phyloP scores from a whole-genome alignment of 495 filamentous ascomycete species.

The Lepidopterella palustris region DNA sequence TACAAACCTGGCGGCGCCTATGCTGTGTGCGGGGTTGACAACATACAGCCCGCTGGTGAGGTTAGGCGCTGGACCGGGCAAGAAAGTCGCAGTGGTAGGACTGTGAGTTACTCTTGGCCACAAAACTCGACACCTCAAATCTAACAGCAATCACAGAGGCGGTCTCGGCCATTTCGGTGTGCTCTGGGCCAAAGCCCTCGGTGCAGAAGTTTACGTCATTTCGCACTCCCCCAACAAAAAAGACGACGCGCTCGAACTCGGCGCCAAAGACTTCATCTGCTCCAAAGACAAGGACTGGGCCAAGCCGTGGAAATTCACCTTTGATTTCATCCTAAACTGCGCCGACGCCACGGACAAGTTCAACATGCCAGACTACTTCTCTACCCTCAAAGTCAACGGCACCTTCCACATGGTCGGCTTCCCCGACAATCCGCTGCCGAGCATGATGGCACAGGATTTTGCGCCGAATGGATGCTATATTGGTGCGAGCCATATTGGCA shows the following conservation, averaged over 20 bases:
- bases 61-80: slow-evolving; percentile 67
- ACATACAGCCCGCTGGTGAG: slow-evolving; percentile 71
- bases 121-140: background rate
- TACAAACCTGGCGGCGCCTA: slow-evolving; percentile 65
- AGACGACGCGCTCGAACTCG: slow-evolving; percentile 38
- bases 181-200: slow-evolving; percentile 38
- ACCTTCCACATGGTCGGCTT: slow-evolving; percentile 77
- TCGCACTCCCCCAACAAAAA: slow-evolving; percentile 40
- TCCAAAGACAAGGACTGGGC: slow-evolving; percentile 38
- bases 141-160: slow-evolving; percentile 24
- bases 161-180: slow-evolving; percentile 43
- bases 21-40: slow-evolving; percentile 85
- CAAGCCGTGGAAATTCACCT: slow-evolving; percentile 49
- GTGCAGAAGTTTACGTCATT: slow-evolving; percentile 42
- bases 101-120: slow-evolving; percentile 39
- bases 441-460: slow-evolving; percentile 71
- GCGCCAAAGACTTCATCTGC: slow-evolving; percentile 40
- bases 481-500: slow-evolving; percentile 75
- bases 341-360: slow-evolving; percentile 64
- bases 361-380: slow-evolving; percentile 64
- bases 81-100: slow-evolving; percentile 74
- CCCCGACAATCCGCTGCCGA: slow-evolving; percentile 70
- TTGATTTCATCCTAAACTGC: slow-evolving; percentile 69
- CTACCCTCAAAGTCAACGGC: slow-evolving; percentile 75
- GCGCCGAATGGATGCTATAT: slow-evolving; percentile 71